Conservation (phyloP, 495 filamentous ascomycete genomes). For the Penicillium malachiteum region DNA sequence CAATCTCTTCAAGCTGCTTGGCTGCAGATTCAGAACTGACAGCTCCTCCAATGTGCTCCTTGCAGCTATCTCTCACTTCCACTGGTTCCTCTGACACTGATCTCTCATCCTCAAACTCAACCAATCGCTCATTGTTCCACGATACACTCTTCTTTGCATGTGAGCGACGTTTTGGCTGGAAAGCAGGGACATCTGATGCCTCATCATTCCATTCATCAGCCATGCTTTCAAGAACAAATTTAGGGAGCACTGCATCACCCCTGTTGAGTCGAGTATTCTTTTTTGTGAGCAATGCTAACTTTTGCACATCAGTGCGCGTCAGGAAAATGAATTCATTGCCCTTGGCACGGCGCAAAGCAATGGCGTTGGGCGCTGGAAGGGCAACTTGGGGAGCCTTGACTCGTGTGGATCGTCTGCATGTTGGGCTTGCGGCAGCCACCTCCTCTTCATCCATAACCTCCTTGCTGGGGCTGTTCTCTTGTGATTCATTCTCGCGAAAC, state of each 20-base stretch:
- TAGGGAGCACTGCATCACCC: slow-evolving; percentile 50
- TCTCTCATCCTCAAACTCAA: slow-evolving; percentile 20
- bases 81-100: slow-evolving; percentile 11
- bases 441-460: slow-evolving; percentile 20
- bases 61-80: slow-evolving; percentile 10
- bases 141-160: slow-evolving; percentile 31
- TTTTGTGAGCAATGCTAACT: slow-evolving; percentile 52
- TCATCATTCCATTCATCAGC: slow-evolving; percentile 18
- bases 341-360: slow-evolving; percentile 57
- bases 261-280: slow-evolving; percentile 60
- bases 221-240: slow-evolving; percentile 44
- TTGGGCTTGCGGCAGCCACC: slow-evolving; percentile 26
- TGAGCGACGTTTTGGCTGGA: slow-evolving; percentile 11
- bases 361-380: slow-evolving; percentile 43
- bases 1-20: slow-evolving; percentile 25
- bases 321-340: slow-evolving; percentile 56
- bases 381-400: slow-evolving; percentile 29
- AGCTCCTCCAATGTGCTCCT: slow-evolving; percentile 13
- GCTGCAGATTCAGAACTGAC: slow-evolving; percentile 11
- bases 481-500: slow-evolving; percentile 9
- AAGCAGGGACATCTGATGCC: slow-evolving; percentile 1
- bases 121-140: slow-evolving; percentile 46
- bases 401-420: slow-evolving; percentile 46
- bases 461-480: slow-evolving; percentile 20
- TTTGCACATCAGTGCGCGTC: slow-evolving; percentile 57